Conservation (phyloP, 2,329 filamentous ascomycete species). For the Trematosphaeria pertusa region DNA sequence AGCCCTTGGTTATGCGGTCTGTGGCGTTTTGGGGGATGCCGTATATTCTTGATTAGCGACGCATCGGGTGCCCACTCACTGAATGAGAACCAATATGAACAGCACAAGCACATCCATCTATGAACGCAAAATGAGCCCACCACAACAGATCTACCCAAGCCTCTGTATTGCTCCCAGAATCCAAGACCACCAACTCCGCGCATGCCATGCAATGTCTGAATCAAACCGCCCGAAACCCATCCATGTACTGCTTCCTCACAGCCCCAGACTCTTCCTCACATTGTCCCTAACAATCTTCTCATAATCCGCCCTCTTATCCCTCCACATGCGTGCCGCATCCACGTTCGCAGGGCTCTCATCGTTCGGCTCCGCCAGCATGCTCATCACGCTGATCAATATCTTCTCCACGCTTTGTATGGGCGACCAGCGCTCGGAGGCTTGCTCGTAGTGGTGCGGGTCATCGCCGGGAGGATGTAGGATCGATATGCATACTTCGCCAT, state of each 20-base stretch:
- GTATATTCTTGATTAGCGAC: too few species aligned
- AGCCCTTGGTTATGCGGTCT: too few species aligned
- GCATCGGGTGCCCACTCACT: too few species aligned
- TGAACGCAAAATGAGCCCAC: too few species aligned
- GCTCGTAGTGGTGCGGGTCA: slow-evolving; percentile 93
- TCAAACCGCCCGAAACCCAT: background rate
- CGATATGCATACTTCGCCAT: slow-evolving; percentile 91
- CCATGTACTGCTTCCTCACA: slow-evolving; percentile 25
- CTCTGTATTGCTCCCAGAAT: background rate
- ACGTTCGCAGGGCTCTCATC: slow-evolving; percentile 96
- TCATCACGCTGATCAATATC: slow-evolving; percentile 90
- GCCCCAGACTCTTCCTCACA: slow-evolving; percentile 46
- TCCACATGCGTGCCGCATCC: slow-evolving; percentile 87
- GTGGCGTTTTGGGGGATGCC: too few species aligned
- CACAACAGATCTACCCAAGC: too few species aligned
- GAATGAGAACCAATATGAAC: too few species aligned
- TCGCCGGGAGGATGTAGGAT: slow-evolving; percentile 96
- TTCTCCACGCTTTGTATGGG: slow-evolving; percentile 96
- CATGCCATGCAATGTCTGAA: slow-evolving; percentile 2
- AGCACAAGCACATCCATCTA: too few species aligned
- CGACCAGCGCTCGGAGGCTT: slow-evolving; percentile 87
- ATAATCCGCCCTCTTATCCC: slow-evolving; percentile 81
- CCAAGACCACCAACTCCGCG: slow-evolving; percentile 9
- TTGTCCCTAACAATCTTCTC: slow-evolving; percentile 74
- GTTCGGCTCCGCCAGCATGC: slow-evolving; percentile 89